phyloP scores from a whole-genome alignment of 176 grass and related monocot genomes.

The Musa troglodytarum region DNA sequence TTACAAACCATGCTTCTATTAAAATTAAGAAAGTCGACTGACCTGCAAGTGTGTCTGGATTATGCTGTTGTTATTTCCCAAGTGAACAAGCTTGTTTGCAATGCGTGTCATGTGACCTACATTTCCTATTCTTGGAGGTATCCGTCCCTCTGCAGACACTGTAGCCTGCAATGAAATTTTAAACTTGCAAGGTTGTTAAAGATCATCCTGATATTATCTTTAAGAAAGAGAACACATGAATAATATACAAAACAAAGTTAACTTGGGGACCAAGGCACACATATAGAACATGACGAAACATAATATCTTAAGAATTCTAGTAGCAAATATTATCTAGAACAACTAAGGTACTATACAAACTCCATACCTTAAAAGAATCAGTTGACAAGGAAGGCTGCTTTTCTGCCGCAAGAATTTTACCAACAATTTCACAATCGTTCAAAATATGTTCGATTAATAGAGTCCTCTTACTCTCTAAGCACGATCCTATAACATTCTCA shows the following conservation, averaged over 20 bases:
- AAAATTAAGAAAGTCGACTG: background rate
- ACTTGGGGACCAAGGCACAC: too few relatives aligned
- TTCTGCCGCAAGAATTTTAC: constrained; percentile 80
- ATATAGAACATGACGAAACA: background rate
- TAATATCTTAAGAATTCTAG: background rate
- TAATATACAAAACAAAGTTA: too few relatives aligned
- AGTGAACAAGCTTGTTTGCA: constrained; percentile 81
- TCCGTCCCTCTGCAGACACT: constrained; percentile 39
- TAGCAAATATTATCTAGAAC: too few relatives aligned
- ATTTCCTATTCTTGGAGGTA: constrained; percentile 61
- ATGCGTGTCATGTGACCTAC: constrained; percentile 81
- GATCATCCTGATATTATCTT: constrained; percentile 6
- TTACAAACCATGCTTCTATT: background rate
- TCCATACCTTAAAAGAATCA: constrained; percentile 55
- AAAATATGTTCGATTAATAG: constrained; percentile 63
- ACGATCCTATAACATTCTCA: constrained; percentile 74
- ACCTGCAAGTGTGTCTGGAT: constrained; percentile 89
- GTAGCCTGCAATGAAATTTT: constrained; percentile 45
- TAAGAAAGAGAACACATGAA: too few relatives aligned
- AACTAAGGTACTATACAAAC: background rate
- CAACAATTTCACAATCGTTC: constrained; percentile 61
- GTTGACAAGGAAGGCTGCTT: constrained; percentile 45
- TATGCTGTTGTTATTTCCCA: constrained; percentile 39
- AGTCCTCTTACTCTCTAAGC: constrained; percentile 71
- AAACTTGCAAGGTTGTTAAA: constrained; percentile 7